Evolutionary conservation across 78 protist genomes (phyloP).

Genomic region (Diacronema lutheri): DNA sequence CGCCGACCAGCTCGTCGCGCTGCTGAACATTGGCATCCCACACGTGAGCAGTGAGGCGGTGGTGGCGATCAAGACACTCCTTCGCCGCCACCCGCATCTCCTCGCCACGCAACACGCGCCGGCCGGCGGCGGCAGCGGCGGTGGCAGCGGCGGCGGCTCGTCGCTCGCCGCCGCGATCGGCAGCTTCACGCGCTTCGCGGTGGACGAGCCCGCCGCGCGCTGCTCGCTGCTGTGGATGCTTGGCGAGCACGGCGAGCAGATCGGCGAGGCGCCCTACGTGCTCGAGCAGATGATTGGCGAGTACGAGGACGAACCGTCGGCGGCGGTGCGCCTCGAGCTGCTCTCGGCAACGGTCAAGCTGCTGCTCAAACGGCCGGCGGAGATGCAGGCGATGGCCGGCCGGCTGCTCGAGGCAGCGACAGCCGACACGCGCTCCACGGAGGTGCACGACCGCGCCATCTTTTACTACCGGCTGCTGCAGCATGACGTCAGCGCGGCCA

Average conservation of each 20-base stretch:
- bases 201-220: slow-evolving; percentile 28
- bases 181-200: slow-evolving; percentile 1
- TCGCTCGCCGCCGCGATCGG: background rate
- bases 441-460: slow-evolving; percentile 85
- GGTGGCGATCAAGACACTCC: slow-evolving; percentile 34
- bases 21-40: slow-evolving; percentile 21
- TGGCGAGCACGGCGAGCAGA: slow-evolving; percentile 70
- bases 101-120: no score
- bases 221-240: slow-evolving; percentile 80
- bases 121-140: no score
- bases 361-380: slow-evolving; percentile 60
- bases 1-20: no score
- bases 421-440: slow-evolving; percentile 57
- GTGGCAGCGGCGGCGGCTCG: background rate
- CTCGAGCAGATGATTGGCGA: slow-evolving; percentile 62
- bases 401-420: slow-evolving; percentile 49
- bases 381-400: slow-evolving; percentile 44
- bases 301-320: slow-evolving; percentile 36
- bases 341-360: slow-evolving; percentile 60
- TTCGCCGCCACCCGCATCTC: slow-evolving; percentile 40
- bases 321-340: slow-evolving; percentile 43
- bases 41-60: slow-evolving; percentile 31
- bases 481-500: slow-evolving; percentile 12
- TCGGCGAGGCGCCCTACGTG: slow-evolving; percentile 76
- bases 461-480: slow-evolving; percentile 75